Evolutionary conservation across 2,329 filamentous ascomycete species (phyloP), one percentile per base, ranked within the genome.

Genomic region (Metarhizium rileyi): DNA sequence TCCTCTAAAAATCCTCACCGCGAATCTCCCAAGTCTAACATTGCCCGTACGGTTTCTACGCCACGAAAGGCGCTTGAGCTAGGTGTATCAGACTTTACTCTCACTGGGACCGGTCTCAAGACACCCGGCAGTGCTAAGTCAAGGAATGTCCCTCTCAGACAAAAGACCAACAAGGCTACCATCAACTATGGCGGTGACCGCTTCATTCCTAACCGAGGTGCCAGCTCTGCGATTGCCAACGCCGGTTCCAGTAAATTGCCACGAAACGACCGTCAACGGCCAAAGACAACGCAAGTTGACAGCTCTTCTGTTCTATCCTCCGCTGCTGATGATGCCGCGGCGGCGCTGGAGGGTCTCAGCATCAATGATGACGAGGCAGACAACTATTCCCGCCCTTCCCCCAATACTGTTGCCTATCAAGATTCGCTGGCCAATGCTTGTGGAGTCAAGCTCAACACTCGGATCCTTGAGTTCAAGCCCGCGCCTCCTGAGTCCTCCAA

Each of bases 401-500:
- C 90, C 50, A 90, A 93, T 68, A 84, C 87, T 2, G 82, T 88
- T 48, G 91, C 91, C 22, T 97, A 96, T 68, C 87, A 96, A 69
- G 89, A 93, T 52, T 91, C 90, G 3, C 75, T 97, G 43, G 90
- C 91, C 43, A 84, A 83, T 57, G 91, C 91, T 46, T 97, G 91
- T 66, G 93, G 90, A 50, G 89, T 98, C 55, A 91, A 83, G 63
- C 80, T 95, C 54, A 95, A 90, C 75, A 94, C 90, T 49, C 87
- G 93, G 55, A 98, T 98, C 60, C 85, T 98, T 47, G 87, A 93
- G 52, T 98, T 96, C 79, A 98, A 98, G 83, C 93, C 93, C 49
- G 90, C 91, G 2, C 81, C 93, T n/a, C 93, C 93, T 4, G 93
- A 97, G 73, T 97, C 93, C 6, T 95, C 90, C 30, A 96, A 95